A percentile compares a stretch with the other conserved stretches of the same genome.
Evolutionary conservation across 2,329 filamentous ascomycete genomes (phyloP).

Genomic region (Cordyceps farinosa): DNA sequence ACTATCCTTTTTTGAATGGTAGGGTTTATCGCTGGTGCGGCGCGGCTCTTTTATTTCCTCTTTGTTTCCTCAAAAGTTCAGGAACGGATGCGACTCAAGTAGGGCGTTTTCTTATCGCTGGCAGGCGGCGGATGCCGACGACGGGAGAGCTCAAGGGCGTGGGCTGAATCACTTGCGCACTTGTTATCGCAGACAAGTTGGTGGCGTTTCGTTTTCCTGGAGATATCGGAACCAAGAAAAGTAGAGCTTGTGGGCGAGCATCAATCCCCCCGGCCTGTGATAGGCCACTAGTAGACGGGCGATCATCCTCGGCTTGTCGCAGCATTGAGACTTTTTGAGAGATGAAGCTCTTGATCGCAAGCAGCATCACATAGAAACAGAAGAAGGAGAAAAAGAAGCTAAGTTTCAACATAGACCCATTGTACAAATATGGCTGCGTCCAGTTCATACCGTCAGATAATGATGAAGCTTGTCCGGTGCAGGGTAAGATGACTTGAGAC

Average conservation of each 20-base stretch:
- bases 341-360: no score
- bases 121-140: conserved; percentile 1
- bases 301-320: background rate
- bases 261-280: background rate
- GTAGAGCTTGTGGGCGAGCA: background rate
- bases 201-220: background rate
- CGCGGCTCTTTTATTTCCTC: background rate
- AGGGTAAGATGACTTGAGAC: no score
- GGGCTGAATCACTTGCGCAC: no score
- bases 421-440: no score
- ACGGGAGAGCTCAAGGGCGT: background rate
- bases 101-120: background rate
- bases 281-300: background rate
- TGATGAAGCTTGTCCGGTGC: no score
- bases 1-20: no score
- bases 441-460: no score
- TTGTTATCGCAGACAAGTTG: background rate
- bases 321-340: no score
- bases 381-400: no score
- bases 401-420: no score
- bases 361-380: no score
- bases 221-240: background rate
- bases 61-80: background rate
- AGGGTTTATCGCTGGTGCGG: no score
- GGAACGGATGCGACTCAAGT: background rate